Base-by-base conservation (phyloP, 2,329 filamentous ascomycete species). In the Microcyclosporella mali region DNA sequence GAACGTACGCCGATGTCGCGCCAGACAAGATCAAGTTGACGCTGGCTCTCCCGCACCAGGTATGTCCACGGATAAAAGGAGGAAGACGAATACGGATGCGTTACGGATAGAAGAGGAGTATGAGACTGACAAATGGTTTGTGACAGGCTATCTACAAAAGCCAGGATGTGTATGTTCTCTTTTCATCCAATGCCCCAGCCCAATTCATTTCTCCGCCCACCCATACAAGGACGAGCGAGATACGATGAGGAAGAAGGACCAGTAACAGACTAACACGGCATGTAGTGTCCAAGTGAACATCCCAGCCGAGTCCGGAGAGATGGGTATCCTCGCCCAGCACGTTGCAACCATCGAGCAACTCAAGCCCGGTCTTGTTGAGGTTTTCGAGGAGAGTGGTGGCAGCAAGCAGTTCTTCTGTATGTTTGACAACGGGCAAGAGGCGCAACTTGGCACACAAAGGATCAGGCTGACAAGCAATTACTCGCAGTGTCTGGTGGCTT, bases 251-350 rank as follows among this genome's bases (percentile, higher is more conserved):
- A 44, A 31, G 12, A 9, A 25, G n/a, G 42, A 43, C 15, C 28
- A 33, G 19, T 45, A 6, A 16, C 19, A 41, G 18, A 52, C 52
- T 57, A 43, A 60, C 44, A 16, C n/a, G 11, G 12, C 35, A 15
- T 25, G 72, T 64, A 88, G 85, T 72, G 83, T 97, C 65, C 92
- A 98, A 77, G 92, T 98, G 77, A 98, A 98, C 81, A 84, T 98
- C 65, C 85, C 92, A 68, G 92, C 92, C 65, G 92, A 95, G 71
- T 94, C 89, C 52, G 92, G 92, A 69, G 92, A 97, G 63, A 98
- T 98, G 92, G 92, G 92, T 85, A 84, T 98, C 62, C 85, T 98
- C 66, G 92, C 92, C 69, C 94, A 92, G 79, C 92, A 98, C 81
- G 92, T 98, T 63, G 89, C 92, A 55, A 88, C 89, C 51, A 97